These are phyloP conservation scores for Botrytis tulipae DNA, from an alignment of 2,329 filamentous ascomycete species.

Conservation along the genomic window DNA sequence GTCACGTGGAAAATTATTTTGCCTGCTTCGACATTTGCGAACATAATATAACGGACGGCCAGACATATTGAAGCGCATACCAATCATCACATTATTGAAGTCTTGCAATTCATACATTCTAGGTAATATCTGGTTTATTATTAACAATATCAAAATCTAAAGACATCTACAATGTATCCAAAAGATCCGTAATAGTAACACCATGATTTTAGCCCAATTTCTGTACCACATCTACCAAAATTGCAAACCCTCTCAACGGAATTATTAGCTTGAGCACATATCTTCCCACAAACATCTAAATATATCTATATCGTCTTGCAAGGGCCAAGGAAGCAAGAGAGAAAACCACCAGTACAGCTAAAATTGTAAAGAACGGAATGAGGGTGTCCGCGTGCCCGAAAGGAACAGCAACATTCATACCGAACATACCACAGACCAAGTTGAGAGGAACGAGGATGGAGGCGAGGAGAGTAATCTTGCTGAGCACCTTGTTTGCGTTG, in stretches of 20 bases:
- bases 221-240: background rate
- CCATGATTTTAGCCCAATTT: background rate
- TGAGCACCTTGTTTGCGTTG: conserved; percentile 81
- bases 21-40: background rate
- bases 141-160: conserved; percentile 1
- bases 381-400: conserved; percentile 49
- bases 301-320: conserved; percentile 35
- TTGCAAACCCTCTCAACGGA: background rate
- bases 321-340: conserved; percentile 30
- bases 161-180: conserved; percentile 11
- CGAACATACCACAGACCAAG: conserved; percentile 65
- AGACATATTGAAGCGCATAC: background rate
- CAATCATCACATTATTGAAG: background rate
- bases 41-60: background rate
- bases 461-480: conserved; percentile 91
- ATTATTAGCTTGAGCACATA: background rate
- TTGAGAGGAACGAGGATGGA: conserved; percentile 97
- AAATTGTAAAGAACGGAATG: conserved; percentile 60
- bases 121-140: background rate
- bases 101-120: background rate
- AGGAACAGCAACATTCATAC: conserved; percentile 81
- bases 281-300: conserved; percentile 26
- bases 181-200: conserved; percentile 1
- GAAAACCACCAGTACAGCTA: conserved; percentile 56
- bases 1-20: background rate